Percentiles rank a stretch among this genome's conserved stretches.
phyloP scores from a whole-genome alignment of 345 rosid species.

The Boechera divaricarpa region DNA sequence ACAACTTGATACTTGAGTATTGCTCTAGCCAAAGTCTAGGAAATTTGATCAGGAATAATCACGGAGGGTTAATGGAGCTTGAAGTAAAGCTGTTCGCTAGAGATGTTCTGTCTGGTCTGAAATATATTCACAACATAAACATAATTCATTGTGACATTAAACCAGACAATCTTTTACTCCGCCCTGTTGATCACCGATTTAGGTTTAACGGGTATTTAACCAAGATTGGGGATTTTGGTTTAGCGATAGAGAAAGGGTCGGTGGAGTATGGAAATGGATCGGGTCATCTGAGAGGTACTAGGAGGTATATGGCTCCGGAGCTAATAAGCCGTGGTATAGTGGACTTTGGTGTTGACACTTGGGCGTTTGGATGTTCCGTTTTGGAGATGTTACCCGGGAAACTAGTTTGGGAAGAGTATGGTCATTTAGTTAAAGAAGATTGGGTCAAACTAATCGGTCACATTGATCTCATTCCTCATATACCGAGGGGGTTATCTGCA shows the following conservation, averaged over 20 bases:
- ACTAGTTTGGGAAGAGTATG: not conserved
- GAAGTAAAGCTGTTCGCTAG: constrained; percentile 1
- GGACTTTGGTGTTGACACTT: constrained; percentile 25
- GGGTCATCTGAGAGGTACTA: constrained; percentile 30
- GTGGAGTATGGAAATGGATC: not conserved
- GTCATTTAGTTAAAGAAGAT: not conserved
- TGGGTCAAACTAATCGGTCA: constrained; percentile 3
- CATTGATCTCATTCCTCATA: not conserved
- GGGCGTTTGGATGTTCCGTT: constrained; percentile 30
- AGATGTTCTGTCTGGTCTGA: constrained; percentile 29
- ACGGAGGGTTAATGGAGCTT: not conserved
- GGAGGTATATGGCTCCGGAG: constrained; percentile 24
- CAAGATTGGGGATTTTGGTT: constrained; percentile 30
- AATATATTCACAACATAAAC: not conserved
- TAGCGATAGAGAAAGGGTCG: constrained; percentile 32
- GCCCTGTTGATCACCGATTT: not conserved
- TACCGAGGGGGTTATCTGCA: constrained; percentile 18
- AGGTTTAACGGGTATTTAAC: not conserved
- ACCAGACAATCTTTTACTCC: constrained; percentile 34
- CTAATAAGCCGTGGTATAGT: not conserved
- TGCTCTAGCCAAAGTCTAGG: not conserved
- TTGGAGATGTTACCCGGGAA: constrained; percentile 29
- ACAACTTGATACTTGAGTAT: constrained; percentile 36
- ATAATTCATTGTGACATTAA: constrained; percentile 38
- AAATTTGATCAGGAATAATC: not conserved